Conservation (phyloP, 805 yeast genomes). For the Suhomyces faveliae region DNA sequence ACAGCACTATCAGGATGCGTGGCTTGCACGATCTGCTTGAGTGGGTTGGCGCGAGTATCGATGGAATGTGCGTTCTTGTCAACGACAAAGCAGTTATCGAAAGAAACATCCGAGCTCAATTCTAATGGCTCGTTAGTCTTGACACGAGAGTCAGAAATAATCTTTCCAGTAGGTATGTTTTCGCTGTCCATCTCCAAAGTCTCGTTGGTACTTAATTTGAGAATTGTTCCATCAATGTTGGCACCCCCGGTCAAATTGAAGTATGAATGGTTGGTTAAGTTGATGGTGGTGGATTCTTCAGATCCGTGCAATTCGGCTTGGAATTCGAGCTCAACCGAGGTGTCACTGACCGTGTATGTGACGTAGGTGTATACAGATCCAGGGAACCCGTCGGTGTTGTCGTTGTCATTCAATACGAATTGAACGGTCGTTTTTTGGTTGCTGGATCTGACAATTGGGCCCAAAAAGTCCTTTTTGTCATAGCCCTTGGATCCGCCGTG, state of each 20-base stretch:
- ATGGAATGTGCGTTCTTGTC: conserved; percentile 30
- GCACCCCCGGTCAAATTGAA: conserved; percentile 45
- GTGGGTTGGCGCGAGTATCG: conserved; percentile 47
- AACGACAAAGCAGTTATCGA: conserved; percentile 51
- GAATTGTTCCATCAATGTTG: conserved; percentile 31
- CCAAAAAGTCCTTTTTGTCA: conserved; percentile 49
- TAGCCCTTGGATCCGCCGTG: conserved; percentile 59
- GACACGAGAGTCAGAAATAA: conserved; percentile 14
- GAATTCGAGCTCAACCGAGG: conserved; percentile 49
- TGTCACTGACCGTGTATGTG: conserved; percentile 42
- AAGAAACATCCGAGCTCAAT: conserved; percentile 24
- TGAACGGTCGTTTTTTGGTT: conserved; percentile 31
- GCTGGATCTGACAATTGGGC: conserved; percentile 47
- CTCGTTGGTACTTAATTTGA: conserved; percentile 37
- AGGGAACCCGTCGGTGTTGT: conserved; percentile 58
- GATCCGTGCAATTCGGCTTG: conserved; percentile 16
- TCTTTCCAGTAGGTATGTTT: conserved; percentile 48
- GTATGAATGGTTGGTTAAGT: conserved; percentile 63
- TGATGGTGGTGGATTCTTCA: conserved; percentile 46
- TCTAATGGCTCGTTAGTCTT: conserved; percentile 16
- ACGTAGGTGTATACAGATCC: conserved; percentile 51
- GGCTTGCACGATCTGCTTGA: conserved; percentile 42
- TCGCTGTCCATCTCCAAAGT: conserved; percentile 42
- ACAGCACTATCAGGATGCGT: conserved; percentile 44
- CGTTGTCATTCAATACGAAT: conserved; percentile 44